Conservation (phyloP, 768 basidiomycete genomes). For the Pisolithus albus region DNA sequence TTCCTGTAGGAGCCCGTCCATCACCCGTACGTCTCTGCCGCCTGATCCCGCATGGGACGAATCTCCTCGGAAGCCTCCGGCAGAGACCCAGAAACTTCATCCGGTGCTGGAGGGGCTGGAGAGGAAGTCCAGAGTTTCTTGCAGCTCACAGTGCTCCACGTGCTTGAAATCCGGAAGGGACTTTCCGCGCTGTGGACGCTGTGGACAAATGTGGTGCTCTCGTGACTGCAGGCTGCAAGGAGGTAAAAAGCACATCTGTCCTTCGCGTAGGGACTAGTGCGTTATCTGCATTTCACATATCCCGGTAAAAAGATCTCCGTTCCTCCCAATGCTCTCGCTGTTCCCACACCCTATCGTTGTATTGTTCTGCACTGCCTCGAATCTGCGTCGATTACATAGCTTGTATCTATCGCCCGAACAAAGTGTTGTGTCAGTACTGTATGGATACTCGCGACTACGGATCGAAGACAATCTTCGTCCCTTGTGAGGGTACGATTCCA, state of each 20-base stretch:
- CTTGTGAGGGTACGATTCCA: conserved; percentile 60
- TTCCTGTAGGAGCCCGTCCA: conserved; percentile 29
- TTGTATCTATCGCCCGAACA: not conserved
- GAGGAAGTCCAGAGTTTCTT: conserved; percentile 44
- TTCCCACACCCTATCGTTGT: not conserved
- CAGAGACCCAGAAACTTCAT: conserved; percentile 21
- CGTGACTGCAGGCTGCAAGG: conserved; percentile 50
- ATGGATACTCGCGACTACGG: conserved; percentile 1
- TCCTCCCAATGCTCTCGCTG: not conserved
- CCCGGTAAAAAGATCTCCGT: not conserved
- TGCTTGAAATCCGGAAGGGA: conserved; percentile 48
- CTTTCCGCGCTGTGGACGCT: conserved; percentile 57
- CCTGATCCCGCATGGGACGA: conserved; percentile 11
- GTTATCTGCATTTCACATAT: not conserved
- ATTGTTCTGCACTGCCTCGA: not conserved
- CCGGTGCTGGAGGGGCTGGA: conserved; percentile 49
- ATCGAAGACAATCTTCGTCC: conserved; percentile 76
- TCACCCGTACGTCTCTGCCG: conserved; percentile 35
- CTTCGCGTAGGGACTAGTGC: conserved; percentile 9
- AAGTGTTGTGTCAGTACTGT: not conserved
- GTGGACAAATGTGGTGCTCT: conserved; percentile 58
- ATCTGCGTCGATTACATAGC: not conserved
- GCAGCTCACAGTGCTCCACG: conserved; percentile 38
- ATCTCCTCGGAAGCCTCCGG: conserved; percentile 14
- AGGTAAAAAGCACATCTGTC: conserved; percentile 47